Base-by-base conservation (phyloP, 2,329 filamentous ascomycete genomes). In the Rutstroemia sp. region DNA sequence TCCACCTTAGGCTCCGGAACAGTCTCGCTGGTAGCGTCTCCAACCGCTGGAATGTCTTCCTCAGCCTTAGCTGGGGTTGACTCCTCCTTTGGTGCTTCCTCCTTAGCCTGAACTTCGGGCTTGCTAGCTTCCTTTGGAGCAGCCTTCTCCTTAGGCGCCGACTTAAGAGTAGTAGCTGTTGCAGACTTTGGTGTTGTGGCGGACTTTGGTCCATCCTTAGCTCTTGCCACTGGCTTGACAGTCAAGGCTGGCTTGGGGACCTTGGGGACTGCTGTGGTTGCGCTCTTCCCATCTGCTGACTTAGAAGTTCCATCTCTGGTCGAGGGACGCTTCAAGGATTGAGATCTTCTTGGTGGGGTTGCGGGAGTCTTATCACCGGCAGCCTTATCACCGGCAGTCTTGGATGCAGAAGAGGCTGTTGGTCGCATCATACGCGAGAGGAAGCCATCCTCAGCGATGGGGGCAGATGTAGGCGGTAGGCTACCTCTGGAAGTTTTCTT, bases 391-490 rank as follows among this genome's bases (percentile, higher is more conserved):
- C 23, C 5, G 23, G 80, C 74, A 0, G 80, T 79, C 72, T 89
- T 90, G 60, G 77, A 84, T 8, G 84, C 78, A 5, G 84, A 89
- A 47, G 81, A 76, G 46, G 86, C 80, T 0, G 88, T 92, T 2
- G 88, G 88, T 42, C 87, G 77, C 82, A 86, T 91, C 87, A 92
- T 90, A 52, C 88, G 81, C n/a, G 86, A 87, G 25, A 92, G 73
- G 71, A 92, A 92, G 14, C 82, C 72, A 61, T 88, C 84, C 61
- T 89, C 85, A 1, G 87, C 76, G 23, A 55, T 50, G 17, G 79
- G 78, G 48, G 75, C 76, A 25, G 79, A 74, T 58, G 76, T 75
- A 63, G 78, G 78, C 1, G 74, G 69, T 6, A 76, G 60, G 51
- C 78, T 78, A 58, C 77, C 76, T 66, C 78, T 79, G 2, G 74